phyloP scores from a whole-genome alignment of 2,329 filamentous ascomycete genomes.

The Fusarium sp. region DNA sequence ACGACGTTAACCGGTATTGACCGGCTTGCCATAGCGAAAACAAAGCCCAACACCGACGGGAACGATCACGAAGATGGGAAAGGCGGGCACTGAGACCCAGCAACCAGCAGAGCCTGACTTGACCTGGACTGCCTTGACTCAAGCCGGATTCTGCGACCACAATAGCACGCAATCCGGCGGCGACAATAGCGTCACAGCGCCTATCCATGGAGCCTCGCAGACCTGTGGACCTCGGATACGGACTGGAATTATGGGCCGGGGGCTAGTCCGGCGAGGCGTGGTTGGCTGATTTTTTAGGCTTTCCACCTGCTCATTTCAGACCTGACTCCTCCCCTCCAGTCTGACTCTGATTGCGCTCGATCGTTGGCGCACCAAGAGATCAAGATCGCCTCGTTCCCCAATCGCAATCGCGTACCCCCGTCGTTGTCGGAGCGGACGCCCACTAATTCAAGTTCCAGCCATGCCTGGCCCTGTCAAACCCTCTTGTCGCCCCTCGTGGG shows the following conservation, averaged over 20 bases:
- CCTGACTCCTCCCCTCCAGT: conserved; percentile 5
- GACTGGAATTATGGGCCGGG: conserved; percentile 48
- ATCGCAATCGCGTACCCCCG: conserved; percentile 39
- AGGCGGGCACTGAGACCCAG: conserved; percentile 38
- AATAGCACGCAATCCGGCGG: conserved; percentile 47
- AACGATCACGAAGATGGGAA: conserved; percentile 38
- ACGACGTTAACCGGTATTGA: conserved; percentile 26
- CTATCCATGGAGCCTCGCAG: conserved; percentile 37
- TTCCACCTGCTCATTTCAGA: conserved; percentile 36
- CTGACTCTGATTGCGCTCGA: conserved; percentile 28
- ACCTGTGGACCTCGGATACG: conserved; percentile 42
- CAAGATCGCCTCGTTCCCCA: conserved; percentile 30
- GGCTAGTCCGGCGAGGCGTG: conserved; percentile 35
- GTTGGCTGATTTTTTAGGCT: conserved; percentile 45
- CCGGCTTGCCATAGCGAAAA: conserved; percentile 37
- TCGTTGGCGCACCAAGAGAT: conserved; percentile 30
- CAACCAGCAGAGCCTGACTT: conserved; percentile 38
- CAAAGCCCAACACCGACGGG: conserved; percentile 33
- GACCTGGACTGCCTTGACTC: conserved; percentile 42
- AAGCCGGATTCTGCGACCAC: conserved; percentile 36
- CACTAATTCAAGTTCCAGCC: conserved; percentile 44
- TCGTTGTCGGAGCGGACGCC: conserved; percentile 34
- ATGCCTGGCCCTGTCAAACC: conserved; percentile 46
- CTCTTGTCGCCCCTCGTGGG: conserved; percentile 46
- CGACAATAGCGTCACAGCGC: conserved; percentile 46